Conservation (phyloP, 1,284 basidiomycete genomes). For the Puccinia hordei region DNA sequence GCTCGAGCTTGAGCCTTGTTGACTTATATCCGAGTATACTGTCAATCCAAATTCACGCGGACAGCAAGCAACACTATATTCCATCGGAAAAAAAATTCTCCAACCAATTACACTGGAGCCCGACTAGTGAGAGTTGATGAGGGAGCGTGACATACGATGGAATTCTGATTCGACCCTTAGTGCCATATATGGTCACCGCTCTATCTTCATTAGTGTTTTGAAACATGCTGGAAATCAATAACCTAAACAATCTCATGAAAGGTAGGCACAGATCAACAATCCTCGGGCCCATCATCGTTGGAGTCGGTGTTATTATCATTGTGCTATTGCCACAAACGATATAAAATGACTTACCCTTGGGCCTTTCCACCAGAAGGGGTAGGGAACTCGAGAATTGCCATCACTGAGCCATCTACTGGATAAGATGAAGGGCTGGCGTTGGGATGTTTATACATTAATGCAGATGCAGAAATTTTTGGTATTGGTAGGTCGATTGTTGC, state of each 20-base stretch:
- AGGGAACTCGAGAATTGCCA: slow-evolving; percentile 33
- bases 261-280: background rate
- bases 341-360: slow-evolving; percentile 38
- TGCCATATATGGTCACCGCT: slow-evolving; percentile 44
- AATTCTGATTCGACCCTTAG: slow-evolving; percentile 38
- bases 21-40: background rate
- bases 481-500: background rate
- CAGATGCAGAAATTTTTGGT: slow-evolving; percentile 37
- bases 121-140: background rate
- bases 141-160: background rate
- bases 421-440: background rate
- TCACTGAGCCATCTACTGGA: slow-evolving; percentile 32
- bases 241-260: slow-evolving; percentile 2
- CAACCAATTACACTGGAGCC: background rate
- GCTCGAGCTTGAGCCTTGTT: background rate
- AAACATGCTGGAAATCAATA: slow-evolving; percentile 32
- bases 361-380: slow-evolving; percentile 32
- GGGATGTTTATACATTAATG: slow-evolving; percentile 20
- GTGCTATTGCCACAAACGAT: background rate
- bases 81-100: background rate
- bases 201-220: slow-evolving; percentile 20
- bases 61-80: slow-evolving; percentile 9
- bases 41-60: slow-evolving; percentile 17
- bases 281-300: background rate
- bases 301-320: background rate